A percentile compares a stretch with the other conserved stretches of the same genome.
phyloP scores from a whole-genome alignment of 805 yeast genomes.

The Saccharomycopsis synnaedendra region DNA sequence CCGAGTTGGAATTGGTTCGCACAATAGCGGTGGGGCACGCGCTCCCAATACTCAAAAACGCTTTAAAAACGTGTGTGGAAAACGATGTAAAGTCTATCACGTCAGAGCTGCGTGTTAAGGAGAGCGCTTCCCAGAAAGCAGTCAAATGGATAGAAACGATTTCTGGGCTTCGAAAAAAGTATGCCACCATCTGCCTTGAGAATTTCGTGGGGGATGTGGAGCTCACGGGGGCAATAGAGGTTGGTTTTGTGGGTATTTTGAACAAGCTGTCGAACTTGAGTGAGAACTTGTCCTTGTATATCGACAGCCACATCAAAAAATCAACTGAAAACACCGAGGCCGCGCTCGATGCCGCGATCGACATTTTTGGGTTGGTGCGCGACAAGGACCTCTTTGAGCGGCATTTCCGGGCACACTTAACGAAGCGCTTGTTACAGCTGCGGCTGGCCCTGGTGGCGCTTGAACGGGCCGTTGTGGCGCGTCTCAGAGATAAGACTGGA shows the following conservation, averaged over 20 bases:
- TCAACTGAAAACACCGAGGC: slow-evolving; percentile 32
- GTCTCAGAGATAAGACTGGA: slow-evolving; percentile 68
- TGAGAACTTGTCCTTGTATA: slow-evolving; percentile 6
- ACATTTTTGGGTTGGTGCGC: slow-evolving; percentile 53
- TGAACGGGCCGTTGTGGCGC: slow-evolving; percentile 58
- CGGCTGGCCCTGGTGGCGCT: slow-evolving; percentile 34
- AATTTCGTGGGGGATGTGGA: slow-evolving; percentile 39
- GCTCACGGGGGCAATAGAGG: slow-evolving; percentile 43
- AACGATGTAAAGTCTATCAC: too few species aligned
- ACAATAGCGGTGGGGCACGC: too few species aligned
- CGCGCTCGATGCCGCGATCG: slow-evolving; percentile 42
- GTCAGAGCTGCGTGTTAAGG: slow-evolving; percentile 12
- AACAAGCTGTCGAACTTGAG: slow-evolving; percentile 20
- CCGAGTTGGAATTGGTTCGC: too few species aligned
- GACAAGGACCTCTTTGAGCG: slow-evolving; percentile 85
- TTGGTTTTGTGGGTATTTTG: slow-evolving; percentile 50
- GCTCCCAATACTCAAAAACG: too few species aligned
- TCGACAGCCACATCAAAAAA: slow-evolving; percentile 7
- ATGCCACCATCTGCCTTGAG: slow-evolving; percentile 33
- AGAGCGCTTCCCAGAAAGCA: slow-evolving; percentile 41
- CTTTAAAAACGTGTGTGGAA: too few species aligned
- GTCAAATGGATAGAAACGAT: slow-evolving; percentile 57
- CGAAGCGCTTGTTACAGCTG: slow-evolving; percentile 57
- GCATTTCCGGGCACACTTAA: slow-evolving; percentile 76
- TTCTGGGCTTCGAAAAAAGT: slow-evolving; percentile 38